Conservation (phyloP, 2,329 filamentous ascomycete genomes). For the Bipolaris bicolor region DNA sequence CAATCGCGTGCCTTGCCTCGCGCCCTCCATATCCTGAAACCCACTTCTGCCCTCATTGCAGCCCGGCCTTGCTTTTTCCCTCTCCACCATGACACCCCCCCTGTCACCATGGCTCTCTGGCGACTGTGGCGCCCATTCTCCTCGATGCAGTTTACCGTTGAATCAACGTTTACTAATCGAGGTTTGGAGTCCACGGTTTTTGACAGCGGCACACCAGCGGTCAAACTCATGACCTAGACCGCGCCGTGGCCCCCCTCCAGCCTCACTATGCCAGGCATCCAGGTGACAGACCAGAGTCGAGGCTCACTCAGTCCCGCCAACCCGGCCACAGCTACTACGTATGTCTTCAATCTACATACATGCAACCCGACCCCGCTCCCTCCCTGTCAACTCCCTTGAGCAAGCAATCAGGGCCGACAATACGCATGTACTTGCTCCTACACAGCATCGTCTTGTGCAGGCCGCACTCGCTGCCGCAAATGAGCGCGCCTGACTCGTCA, state of each 20-base stretch:
- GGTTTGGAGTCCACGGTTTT: constrained; percentile 19
- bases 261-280: constrained; percentile 11
- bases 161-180: constrained; percentile 19
- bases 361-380: background rate
- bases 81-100: constrained; percentile 23
- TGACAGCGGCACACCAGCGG: constrained; percentile 39
- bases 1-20: constrained; percentile 31
- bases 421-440: background rate
- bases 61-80: constrained; percentile 22
- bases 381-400: constrained; percentile 6
- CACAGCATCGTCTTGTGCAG: background rate
- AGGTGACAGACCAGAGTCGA: constrained; percentile 1
- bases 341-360: too few species aligned
- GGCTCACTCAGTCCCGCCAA: constrained; percentile 8
- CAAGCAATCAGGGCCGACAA: constrained; percentile 12
- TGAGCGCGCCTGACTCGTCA: constrained; percentile 24
- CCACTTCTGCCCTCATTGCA: constrained; percentile 25
- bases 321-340: background rate
- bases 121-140: constrained; percentile 21
- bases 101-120: constrained; percentile 14
- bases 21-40: constrained; percentile 32
- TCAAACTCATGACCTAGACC: constrained; percentile 23
- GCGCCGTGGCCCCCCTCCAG: constrained; percentile 26
- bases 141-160: constrained; percentile 10
- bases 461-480: constrained; percentile 5